Evolutionary conservation across 805 yeast genomes (phyloP).

Genomic region (Nakazawaea anatomiae): DNA sequence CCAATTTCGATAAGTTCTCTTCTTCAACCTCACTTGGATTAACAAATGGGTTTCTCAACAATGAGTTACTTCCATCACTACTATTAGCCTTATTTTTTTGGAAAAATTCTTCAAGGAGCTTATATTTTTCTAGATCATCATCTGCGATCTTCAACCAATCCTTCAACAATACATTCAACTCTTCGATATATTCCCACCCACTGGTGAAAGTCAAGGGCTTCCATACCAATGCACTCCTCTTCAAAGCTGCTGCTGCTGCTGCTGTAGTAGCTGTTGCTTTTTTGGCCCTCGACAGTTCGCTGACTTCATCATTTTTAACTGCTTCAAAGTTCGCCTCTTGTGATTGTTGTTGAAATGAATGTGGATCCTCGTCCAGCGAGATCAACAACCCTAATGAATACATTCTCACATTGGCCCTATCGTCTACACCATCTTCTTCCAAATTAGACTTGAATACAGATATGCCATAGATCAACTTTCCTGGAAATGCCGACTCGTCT

Average conservation of each 20-base stretch:
- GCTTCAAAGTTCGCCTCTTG: constrained; percentile 13
- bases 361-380: constrained; percentile 26
- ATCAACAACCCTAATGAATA: constrained; percentile 59
- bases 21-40: too few species aligned
- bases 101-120: constrained; percentile 20
- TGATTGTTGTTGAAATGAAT: too few species aligned
- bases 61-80: too few species aligned
- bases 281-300: neutral
- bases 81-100: constrained; percentile 18
- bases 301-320: neutral
- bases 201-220: constrained; percentile 33
- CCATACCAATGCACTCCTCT: constrained; percentile 24
- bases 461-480: constrained; percentile 36
- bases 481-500: constrained; percentile 11
- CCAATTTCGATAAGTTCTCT: too few species aligned
- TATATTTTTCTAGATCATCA: constrained; percentile 9
- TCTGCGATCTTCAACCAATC: constrained; percentile 18
- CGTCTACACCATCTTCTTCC: constrained; percentile 15
- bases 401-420: constrained; percentile 47
- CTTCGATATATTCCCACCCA: constrained; percentile 37
- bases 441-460: constrained; percentile 44
- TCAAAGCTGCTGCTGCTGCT: neutral
- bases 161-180: constrained; percentile 24
- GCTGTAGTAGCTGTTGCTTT: neutral
- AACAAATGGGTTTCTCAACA: too few species aligned